Evolutionary conservation across 192 early-diverging fungal genomes (phyloP).

Genomic region (Gaertneriomyces sp.): DNA sequence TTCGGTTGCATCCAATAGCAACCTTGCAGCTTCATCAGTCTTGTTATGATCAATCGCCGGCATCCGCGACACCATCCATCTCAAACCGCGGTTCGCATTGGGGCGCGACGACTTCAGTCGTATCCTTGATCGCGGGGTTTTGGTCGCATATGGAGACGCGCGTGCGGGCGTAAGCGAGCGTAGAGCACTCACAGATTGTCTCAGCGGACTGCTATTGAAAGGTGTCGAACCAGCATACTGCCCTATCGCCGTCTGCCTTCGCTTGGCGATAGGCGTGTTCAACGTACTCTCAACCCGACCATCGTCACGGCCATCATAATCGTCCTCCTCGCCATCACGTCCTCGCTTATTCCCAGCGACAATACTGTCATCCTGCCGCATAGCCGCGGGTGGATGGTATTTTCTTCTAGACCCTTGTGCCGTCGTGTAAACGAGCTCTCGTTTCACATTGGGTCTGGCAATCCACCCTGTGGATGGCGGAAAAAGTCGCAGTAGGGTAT

Average conservation of each 20-base stretch:
- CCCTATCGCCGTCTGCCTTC: constrained; percentile 5
- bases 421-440: constrained; percentile 7
- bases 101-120: constrained; percentile 19
- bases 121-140: constrained; percentile 12
- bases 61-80: constrained; percentile 20
- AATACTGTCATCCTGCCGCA: constrained; percentile 15
- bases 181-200: not conserved
- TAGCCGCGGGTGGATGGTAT: not conserved
- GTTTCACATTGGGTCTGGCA: constrained; percentile 11
- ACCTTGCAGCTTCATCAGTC: constrained; percentile 17
- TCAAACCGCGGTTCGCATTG: constrained; percentile 12
- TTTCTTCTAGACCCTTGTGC: constrained; percentile 9
- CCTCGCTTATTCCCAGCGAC: constrained; percentile 21
- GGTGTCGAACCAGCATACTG: not conserved
- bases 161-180: not conserved
- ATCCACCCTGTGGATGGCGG: constrained; percentile 11
- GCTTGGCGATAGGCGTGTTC: constrained; percentile 4
- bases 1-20: constrained; percentile 20
- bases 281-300: not conserved
- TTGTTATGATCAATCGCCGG: constrained; percentile 21
- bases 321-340: constrained; percentile 6
- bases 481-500: too few species aligned
- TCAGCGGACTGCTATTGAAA: not conserved
- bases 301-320: not conserved
- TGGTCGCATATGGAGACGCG: not conserved